Base-by-base conservation (phyloP, 2,329 filamentous ascomycete species). In the Pleomassaria siparia region DNA sequence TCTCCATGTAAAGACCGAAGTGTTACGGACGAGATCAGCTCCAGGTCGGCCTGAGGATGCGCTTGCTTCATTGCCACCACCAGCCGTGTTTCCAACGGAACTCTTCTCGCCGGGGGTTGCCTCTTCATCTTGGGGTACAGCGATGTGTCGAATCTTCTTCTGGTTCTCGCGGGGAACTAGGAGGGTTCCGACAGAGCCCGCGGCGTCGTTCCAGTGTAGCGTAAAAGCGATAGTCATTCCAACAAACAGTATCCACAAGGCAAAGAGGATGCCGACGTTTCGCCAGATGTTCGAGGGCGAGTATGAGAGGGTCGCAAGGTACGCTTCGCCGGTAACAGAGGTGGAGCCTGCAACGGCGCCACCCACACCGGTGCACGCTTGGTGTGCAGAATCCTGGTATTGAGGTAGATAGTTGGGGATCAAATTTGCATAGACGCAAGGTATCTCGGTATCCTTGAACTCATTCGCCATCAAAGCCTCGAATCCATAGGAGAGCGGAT, bases 401-500 rank as follows among this genome's bases (percentile, higher is more conserved):
- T 71, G 71, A 0, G 75, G 70, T 18, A 13, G 32, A 40, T 63
- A 53, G 74, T 59, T 62, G 0, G 81, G 81, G 3, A 83, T 71
- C 5, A 84, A 64, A 49, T 80, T 80, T 22, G 51, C 53, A 2
- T 70, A 74, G 2, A 76, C 75, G 47, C 81, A 84, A 1, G 73
- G 69, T 15, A 83, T 76, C 2, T 59, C 40, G 9, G 43, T 72
- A 26, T 48, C 58, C 11, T 60, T 82, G 0, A 61, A 67, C 36
- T 71, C 95, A 89, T 94, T 94, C 49, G 87, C 80, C 77, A 91
- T 84, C 16, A 94, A 74, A 0, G 82, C 75, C 66, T 95, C 89
- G 60, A 94, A 95, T 0, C 83, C 83, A 53, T 94, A 95, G 0
- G 81, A 81, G 1, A 95, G 76, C 1, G 88, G 88, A 50, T 92